A percentile compares a stretch with the other conserved stretches of the same genome.
These are phyloP conservation scores for Carex sylvatica DNA, from an alignment of 202 grass and related monocot genomes.

Conservation along the genomic window DNA sequence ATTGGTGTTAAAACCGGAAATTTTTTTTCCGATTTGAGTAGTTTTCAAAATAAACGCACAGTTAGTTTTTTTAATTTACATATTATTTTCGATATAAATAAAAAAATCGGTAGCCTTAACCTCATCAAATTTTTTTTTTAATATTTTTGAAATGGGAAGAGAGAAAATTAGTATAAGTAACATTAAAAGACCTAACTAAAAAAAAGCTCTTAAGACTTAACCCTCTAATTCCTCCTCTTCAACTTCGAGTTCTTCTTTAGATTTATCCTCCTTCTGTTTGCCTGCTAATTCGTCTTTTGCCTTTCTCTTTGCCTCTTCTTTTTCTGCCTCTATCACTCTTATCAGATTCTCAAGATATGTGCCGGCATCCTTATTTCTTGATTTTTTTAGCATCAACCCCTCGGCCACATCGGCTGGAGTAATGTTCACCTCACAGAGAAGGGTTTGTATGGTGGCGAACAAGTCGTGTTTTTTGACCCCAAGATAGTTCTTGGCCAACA, in stretches of 20 bases:
- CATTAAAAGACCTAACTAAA: too few relatives aligned
- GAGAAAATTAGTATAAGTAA: too few relatives aligned
- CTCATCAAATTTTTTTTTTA: too few relatives aligned
- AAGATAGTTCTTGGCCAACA: conserved; percentile 32
- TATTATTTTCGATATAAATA: too few relatives aligned
- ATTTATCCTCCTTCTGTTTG: neutral
- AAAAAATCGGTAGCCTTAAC: too few relatives aligned
- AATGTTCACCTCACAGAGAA: conserved; percentile 22
- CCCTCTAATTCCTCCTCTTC: neutral
- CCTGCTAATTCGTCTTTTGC: neutral
- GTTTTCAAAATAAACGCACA: too few relatives aligned
- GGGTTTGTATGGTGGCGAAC: conserved; percentile 5
- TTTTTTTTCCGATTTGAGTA: too few relatives aligned
- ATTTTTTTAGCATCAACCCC: conserved; percentile 36
- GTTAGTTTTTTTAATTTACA: too few relatives aligned
- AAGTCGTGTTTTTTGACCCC: conserved; percentile 16
- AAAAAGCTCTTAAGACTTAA: too few relatives aligned
- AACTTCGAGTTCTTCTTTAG: too few relatives aligned
- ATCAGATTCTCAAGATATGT: conserved; percentile 26
- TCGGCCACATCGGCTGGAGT: conserved; percentile 36
- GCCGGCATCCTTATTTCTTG: neutral
- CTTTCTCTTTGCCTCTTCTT: conserved; percentile 7
- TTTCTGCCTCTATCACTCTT: neutral
- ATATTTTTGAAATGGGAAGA: too few relatives aligned
- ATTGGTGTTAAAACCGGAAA: too few relatives aligned